Conservation (phyloP, 495 filamentous ascomycete genomes). For the Penicillium canescens region DNA sequence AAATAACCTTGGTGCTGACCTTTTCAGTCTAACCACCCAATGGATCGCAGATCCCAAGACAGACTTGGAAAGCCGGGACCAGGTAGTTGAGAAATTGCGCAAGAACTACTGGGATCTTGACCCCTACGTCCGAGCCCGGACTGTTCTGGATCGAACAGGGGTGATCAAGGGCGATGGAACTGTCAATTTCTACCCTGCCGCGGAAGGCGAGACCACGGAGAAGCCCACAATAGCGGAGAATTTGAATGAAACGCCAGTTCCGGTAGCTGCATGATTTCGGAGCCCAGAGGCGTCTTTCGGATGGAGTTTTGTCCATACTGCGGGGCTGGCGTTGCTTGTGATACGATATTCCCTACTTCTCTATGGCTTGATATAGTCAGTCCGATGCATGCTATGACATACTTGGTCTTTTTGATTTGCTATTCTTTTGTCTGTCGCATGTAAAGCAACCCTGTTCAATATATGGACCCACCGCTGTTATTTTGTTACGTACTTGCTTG, state of each 20-base stretch:
- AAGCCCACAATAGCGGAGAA: neutral
- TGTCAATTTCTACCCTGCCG: conserved; percentile 60
- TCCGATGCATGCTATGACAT: no score
- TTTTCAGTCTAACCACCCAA: conserved; percentile 62
- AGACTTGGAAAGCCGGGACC: conserved; percentile 51
- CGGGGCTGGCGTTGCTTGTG: no score
- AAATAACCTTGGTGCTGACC: conserved; percentile 59
- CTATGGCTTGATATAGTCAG: no score
- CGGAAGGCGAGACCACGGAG: conserved; percentile 10
- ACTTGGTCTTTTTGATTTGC: no score
- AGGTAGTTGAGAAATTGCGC: conserved; percentile 60
- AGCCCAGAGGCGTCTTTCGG: no score
- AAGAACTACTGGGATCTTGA: conserved; percentile 82
- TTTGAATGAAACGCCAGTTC: neutral
- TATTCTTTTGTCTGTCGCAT: no score
- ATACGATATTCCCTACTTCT: no score
- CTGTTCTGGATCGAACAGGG: conserved; percentile 67
- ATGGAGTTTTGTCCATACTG: no score
- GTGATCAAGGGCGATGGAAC: conserved; percentile 62
- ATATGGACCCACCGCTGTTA: no score
- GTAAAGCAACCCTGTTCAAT: no score
- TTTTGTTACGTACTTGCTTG: no score
- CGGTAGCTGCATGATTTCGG: neutral
- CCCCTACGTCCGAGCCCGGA: conserved; percentile 70
- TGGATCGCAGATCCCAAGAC: conserved; percentile 54